Evolutionary conservation across 352 stramenopile genomes (phyloP).

Genomic region (Phytopythium kandeliae): DNA sequence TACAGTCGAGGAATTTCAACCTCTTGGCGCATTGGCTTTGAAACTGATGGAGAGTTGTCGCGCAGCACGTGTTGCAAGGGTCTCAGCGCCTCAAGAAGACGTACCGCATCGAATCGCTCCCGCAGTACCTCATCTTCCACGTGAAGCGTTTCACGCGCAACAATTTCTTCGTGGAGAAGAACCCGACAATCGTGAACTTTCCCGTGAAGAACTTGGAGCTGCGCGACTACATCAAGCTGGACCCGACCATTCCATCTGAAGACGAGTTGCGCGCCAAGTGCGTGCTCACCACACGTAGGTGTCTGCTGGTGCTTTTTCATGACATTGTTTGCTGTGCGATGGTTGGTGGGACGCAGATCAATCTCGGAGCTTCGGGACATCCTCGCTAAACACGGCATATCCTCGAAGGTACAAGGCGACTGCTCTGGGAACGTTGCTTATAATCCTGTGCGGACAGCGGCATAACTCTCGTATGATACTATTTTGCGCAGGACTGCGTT

Average conservation of each 20-base stretch:
- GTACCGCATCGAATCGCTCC: slow-evolving; percentile 92
- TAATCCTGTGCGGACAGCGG: too few relatives aligned
- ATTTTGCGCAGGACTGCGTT: slow-evolving; percentile 47
- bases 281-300: too few relatives aligned
- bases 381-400: slow-evolving; percentile 45
- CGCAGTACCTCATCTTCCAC: slow-evolving; percentile 96
- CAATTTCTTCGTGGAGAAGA: slow-evolving; percentile 99
- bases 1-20: background rate
- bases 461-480: background rate
- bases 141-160: slow-evolving; percentile 97
- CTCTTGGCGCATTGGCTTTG: background rate
- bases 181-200: slow-evolving; percentile 99
- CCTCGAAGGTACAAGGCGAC: slow-evolving; percentile 40
- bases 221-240: slow-evolving; percentile 77
- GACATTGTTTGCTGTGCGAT: background rate
- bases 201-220: slow-evolving; percentile 99
- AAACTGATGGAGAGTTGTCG: background rate
- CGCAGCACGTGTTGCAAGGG: slow-evolving; percentile 74
- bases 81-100: slow-evolving; percentile 84
- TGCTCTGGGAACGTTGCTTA: too few relatives aligned
- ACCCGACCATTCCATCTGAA: slow-evolving; percentile 36
- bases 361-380: slow-evolving; percentile 56
- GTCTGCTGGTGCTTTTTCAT: too few relatives aligned
- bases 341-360: slow-evolving; percentile 25
- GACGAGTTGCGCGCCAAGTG: slow-evolving; percentile 48